Percentiles rank a stretch among this genome's conserved stretches.
phyloP scores from a whole-genome alignment of 2,329 filamentous ascomycete species.

The Ploettnerulaceae sp. region DNA sequence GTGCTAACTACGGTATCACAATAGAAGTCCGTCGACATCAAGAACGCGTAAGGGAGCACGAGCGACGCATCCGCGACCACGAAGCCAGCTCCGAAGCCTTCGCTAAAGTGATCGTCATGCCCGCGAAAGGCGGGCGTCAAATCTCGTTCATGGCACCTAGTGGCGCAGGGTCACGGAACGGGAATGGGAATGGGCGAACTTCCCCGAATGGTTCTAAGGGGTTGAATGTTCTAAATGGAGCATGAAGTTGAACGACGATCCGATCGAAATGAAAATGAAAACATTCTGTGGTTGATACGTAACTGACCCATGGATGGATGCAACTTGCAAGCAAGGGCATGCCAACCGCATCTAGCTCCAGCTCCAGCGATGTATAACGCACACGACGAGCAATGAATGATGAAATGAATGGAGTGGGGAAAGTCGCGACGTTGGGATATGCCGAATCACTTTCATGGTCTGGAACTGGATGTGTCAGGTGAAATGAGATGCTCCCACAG shows the following conservation, averaged over 20 bases:
- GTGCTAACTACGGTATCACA: constrained; percentile 2
- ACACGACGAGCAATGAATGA: no score
- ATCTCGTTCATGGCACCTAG: constrained; percentile 25
- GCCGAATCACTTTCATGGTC: no score
- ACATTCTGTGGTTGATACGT: no score
- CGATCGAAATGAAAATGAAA: neutral
- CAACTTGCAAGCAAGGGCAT: no score
- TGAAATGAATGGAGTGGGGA: no score
- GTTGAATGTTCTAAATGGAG: constrained; percentile 9
- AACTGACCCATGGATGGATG: no score
- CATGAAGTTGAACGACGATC: neutral
- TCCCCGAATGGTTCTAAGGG: neutral
- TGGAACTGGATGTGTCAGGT: neutral
- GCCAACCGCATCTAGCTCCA: no score
- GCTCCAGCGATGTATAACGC: no score
- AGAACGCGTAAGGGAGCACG: constrained; percentile 24
- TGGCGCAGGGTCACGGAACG: neutral
- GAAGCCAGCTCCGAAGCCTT: constrained; percentile 32
- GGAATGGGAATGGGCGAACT: constrained; percentile 2
- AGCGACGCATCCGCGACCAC: constrained; percentile 25
- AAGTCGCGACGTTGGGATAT: no score
- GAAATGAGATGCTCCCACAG: neutral
- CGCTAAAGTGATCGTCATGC: constrained; percentile 33
- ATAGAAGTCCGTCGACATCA: constrained; percentile 31
- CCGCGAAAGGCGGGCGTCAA: constrained; percentile 26